A percentile compares a stretch with the other conserved stretches of the same genome.
Conservation (phyloP, 768 basidiomycete species). For the Xerocomus brunneocitrinus region DNA sequence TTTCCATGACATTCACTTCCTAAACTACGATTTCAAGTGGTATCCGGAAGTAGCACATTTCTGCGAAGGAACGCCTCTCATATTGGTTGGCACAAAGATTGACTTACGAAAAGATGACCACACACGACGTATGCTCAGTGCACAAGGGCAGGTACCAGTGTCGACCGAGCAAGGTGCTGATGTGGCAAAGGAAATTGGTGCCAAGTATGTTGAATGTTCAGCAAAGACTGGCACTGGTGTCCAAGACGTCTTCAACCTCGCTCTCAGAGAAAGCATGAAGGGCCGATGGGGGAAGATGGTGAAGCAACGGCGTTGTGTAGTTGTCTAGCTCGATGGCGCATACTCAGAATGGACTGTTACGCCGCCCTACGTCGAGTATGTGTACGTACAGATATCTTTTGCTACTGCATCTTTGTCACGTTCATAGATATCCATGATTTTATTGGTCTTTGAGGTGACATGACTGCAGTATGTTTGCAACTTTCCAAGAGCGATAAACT, state of each 20-base stretch:
- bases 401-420: constrained; percentile 18
- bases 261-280: constrained; percentile 85
- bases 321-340: constrained; percentile 32
- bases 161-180: constrained; percentile 73
- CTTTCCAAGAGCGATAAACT: constrained; percentile 22
- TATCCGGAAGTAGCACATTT: constrained; percentile 91
- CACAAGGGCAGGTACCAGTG: constrained; percentile 83
- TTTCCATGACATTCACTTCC: background rate
- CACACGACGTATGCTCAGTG: constrained; percentile 81
- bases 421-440: constrained; percentile 7
- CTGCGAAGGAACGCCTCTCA: constrained; percentile 82
- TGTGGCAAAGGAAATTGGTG: constrained; percentile 93
- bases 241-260: constrained; percentile 86
- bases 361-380: constrained; percentile 20
- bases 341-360: constrained; percentile 9
- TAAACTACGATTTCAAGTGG: constrained; percentile 54
- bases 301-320: constrained; percentile 67
- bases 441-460: constrained; percentile 25
- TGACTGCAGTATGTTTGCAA: constrained; percentile 18
- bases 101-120: constrained; percentile 86
- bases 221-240: constrained; percentile 90
- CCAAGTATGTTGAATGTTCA: constrained; percentile 89
- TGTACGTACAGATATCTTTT: constrained; percentile 29
- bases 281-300: constrained; percentile 72
- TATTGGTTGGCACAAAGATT: constrained; percentile 91